phyloP scores from a whole-genome alignment of 345 rosid species.

The Alliaria petiolata region DNA sequence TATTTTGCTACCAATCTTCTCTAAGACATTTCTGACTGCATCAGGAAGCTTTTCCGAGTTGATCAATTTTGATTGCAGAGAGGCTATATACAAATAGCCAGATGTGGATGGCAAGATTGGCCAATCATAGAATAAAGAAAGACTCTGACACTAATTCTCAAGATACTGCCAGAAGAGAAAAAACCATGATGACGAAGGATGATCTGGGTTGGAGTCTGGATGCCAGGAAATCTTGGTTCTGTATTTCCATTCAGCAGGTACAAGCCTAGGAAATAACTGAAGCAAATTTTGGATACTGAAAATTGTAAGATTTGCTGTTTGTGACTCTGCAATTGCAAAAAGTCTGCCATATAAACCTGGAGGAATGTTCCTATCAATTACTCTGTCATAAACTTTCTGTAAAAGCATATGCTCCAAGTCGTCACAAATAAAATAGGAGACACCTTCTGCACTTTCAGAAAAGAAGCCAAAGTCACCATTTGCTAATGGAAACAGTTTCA shows the following conservation, averaged over 20 bases:
- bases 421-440: conserved; percentile 62
- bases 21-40: conserved; percentile 51
- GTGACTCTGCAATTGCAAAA: conserved; percentile 62
- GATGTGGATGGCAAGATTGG: conserved; percentile 87
- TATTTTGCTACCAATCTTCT: conserved; percentile 88
- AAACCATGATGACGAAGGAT: conserved; percentile 85
- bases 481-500: conserved; percentile 82
- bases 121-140: conserved; percentile 79
- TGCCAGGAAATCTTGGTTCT: conserved; percentile 67
- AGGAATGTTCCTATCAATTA: conserved; percentile 70
- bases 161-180: conserved; percentile 81
- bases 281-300: conserved; percentile 56
- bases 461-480: conserved; percentile 75
- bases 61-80: conserved; percentile 69
- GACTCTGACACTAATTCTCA: conserved; percentile 49
- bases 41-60: conserved; percentile 57
- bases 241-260: conserved; percentile 82
- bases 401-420: conserved; percentile 72
- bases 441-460: conserved; percentile 50
- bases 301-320: conserved; percentile 53
- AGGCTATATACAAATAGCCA: conserved; percentile 68
- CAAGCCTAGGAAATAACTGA: conserved; percentile 65
- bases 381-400: conserved; percentile 55
- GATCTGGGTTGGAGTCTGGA: conserved; percentile 50
- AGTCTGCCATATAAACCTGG: conserved; percentile 53